Base-by-base conservation (phyloP, 2,329 filamentous ascomycete genomes). In the Helicocarpus griseus region DNA sequence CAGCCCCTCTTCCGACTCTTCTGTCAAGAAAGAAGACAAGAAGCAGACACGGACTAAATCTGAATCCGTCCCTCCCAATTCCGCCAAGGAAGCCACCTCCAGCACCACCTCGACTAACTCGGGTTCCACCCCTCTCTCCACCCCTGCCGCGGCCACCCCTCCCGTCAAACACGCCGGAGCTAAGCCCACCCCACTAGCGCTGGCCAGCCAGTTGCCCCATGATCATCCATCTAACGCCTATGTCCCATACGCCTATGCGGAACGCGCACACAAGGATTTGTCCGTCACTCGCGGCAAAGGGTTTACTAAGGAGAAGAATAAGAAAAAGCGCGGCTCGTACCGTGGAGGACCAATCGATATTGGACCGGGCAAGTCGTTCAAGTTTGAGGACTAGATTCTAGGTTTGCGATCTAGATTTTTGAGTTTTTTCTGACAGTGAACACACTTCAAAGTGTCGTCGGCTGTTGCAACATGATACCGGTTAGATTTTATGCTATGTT, bases 221-320 rank as follows among this genome's bases (percentile, higher is more conserved):
- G 21, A 80, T 75, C 61, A 84, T 89, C 60, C 81, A 2, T 89
- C 85, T 60, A 96, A 97, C 70, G 81, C 80, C 13, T 97, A 91
- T 66, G 77, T 88, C 9, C 77, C 83, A 21, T 89, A 96, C 67
- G 84, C 86, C 57, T 98, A 97, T 71, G 91, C 90, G 22, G 85
- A 93, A 61, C 83, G 83, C 60, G 94, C 94, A 7, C 87, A 90
- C 65, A 80, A 89, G 59, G 90, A 96, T 65, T 74, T 98, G 56
- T 87, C 89, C 46, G 80, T 95, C 36, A 97, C 91, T 29, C 88
- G 86, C 67, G 93, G 93, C 63, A 97, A 96, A 74, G 89, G 89
- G 3, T 98, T 98, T 73, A 97, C 91, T 54, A 98, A 98, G 77
- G 93, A 97, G 76, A 98, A 98, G 83, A 98, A 98, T 74, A 98